A percentile compares a stretch with the other conserved stretches of the same genome.
These are phyloP conservation scores for Lunasporangiospora selenospora DNA, from an alignment of 192 early-diverging fungal genomes.

Conservation along the genomic window DNA sequence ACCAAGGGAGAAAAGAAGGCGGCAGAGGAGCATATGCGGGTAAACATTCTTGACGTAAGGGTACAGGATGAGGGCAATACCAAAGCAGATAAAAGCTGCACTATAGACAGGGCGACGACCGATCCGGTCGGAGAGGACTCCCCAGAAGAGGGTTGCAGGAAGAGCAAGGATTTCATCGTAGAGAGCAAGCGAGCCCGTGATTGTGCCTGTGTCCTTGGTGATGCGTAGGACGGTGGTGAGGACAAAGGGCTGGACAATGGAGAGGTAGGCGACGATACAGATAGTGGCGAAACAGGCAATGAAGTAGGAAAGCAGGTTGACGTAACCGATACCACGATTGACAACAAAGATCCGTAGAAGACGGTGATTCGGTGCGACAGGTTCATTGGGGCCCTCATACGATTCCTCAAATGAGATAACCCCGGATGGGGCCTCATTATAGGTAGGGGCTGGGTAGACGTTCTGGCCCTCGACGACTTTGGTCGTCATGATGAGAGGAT, in stretches of 20 bases:
- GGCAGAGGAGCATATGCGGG: constrained; percentile 62
- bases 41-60: constrained; percentile 62
- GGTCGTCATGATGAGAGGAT: background rate
- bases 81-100: constrained; percentile 58
- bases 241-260: constrained; percentile 49
- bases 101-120: constrained; percentile 64
- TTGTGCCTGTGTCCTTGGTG: constrained; percentile 24
- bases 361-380: too few relatives aligned
- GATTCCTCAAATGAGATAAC: too few relatives aligned
- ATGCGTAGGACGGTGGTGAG: constrained; percentile 36
- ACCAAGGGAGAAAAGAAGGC: constrained; percentile 74
- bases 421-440: too few relatives aligned
- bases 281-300: constrained; percentile 40
- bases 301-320: constrained; percentile 35
- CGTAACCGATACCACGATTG: constrained; percentile 4
- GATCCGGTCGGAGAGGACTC: constrained; percentile 63
- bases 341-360: constrained; percentile 46
- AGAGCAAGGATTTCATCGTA: constrained; percentile 71
- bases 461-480: background rate
- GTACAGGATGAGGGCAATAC: constrained; percentile 55
- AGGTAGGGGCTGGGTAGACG: too few relatives aligned
- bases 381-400: too few relatives aligned
- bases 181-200: constrained; percentile 65
- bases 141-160: constrained; percentile 62
- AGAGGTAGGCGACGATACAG: constrained; percentile 48